These are phyloP conservation scores for Podaxis carcinomalis DNA, from an alignment of 768 basidiomycete species.

Conservation along the genomic window DNA sequence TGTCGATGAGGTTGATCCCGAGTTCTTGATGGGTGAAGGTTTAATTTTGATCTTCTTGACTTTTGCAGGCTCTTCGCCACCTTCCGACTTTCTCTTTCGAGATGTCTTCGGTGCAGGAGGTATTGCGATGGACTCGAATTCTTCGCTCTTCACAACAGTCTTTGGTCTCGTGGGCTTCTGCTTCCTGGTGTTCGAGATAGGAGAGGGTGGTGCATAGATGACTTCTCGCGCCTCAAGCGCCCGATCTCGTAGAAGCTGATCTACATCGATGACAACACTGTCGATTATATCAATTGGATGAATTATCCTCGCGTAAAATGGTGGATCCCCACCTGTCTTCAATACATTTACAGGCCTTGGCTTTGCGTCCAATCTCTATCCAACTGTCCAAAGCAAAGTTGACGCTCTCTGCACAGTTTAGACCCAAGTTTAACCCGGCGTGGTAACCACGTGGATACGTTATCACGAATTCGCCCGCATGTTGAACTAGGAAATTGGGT, in stretches of 20 bases:
- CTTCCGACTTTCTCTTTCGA: conserved; percentile 39
- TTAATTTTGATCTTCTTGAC: conserved; percentile 47
- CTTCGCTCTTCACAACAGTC: conserved; percentile 19
- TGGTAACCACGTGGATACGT: conserved; percentile 95
- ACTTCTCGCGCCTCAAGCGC: conserved; percentile 37
- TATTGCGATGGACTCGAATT: conserved; percentile 13
- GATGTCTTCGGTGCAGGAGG: conserved; percentile 28
- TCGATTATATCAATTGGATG: neutral
- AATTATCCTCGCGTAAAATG: neutral
- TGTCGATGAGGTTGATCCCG: conserved; percentile 16
- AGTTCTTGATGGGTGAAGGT: conserved; percentile 24
- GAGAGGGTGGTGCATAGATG: neutral
- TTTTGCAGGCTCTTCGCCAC: conserved; percentile 30
- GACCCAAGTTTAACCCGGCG: conserved; percentile 93
- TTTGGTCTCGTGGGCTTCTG: conserved; percentile 16
- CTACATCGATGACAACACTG: conserved; percentile 93
- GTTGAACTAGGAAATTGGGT: conserved; percentile 88
- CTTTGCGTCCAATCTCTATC: conserved; percentile 82
- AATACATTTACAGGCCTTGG: conserved; percentile 74
- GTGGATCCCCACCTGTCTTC: conserved; percentile 53
- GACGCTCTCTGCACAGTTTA: conserved; percentile 96
- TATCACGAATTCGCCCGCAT: conserved; percentile 93
- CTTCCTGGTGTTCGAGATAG: conserved; percentile 4
- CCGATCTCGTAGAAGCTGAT: conserved; percentile 71
- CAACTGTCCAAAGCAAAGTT: conserved; percentile 96